Conservation (phyloP, 2,329 filamentous ascomycete genomes). For the Didymella pinodella region DNA sequence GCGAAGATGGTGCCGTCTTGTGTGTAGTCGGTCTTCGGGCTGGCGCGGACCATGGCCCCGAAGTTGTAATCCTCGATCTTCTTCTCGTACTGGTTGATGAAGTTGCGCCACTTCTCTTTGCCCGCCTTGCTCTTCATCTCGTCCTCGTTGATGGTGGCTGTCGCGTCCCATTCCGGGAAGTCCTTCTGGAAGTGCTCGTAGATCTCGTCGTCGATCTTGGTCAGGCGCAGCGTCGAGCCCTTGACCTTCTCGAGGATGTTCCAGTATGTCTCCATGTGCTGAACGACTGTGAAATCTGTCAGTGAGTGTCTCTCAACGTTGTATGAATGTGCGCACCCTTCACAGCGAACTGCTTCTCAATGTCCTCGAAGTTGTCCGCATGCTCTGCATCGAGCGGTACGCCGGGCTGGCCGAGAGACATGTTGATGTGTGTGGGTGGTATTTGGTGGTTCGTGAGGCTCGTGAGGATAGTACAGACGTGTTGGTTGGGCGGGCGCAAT, state of each 20-base stretch:
- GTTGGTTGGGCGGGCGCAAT: conserved; percentile 25
- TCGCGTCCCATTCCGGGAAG: conserved; percentile 92
- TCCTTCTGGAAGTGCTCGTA: conserved; percentile 84
- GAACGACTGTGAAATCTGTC: conserved; percentile 67
- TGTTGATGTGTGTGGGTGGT: conserved; percentile 23
- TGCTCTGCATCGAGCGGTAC: conserved; percentile 59
- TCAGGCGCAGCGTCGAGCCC: conserved; percentile 88
- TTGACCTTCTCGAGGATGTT: conserved; percentile 88
- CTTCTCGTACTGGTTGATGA: conserved; percentile 93
- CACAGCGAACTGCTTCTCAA: conserved; percentile 99
- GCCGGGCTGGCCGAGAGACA: conserved; percentile 47
- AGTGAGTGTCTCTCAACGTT: conserved; percentile 35
- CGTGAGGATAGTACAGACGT: background rate
- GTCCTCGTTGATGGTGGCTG: conserved; percentile 82
- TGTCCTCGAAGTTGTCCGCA: conserved; percentile 76
- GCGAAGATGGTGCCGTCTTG: conserved; percentile 90
- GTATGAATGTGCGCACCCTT: conserved; percentile 69
- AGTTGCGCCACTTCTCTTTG: conserved; percentile 94
- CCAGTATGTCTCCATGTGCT: conserved; percentile 98
- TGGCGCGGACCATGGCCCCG: conserved; percentile 87
- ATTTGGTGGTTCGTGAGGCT: background rate
- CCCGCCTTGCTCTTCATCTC: conserved; percentile 97
- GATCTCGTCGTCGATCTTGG: conserved; percentile 95
- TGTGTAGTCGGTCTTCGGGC: conserved; percentile 82
- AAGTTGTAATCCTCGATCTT: conserved; percentile 98